Percentiles rank a stretch among this genome's conserved stretches.
Evolutionary conservation across 495 filamentous ascomycete genomes (phyloP).

Genomic region (Xanthoparmelia taractica): DNA sequence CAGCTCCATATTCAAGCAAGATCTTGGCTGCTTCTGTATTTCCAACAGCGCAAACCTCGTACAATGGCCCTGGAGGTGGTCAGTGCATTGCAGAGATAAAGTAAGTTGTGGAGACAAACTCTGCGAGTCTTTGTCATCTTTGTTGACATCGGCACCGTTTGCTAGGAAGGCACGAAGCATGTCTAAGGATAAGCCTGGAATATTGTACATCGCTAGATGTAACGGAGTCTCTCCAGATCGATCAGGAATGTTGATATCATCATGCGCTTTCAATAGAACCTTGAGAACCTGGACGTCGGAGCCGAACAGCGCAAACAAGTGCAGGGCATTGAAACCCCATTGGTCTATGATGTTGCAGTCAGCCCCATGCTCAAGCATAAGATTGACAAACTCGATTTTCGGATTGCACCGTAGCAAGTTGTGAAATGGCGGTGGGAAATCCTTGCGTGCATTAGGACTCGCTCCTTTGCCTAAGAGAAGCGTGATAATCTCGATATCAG

Average conservation of each 20-base stretch:
- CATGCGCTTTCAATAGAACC: neutral
- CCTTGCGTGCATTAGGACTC: slow-evolving; percentile 2
- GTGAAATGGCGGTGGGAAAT: slow-evolving; percentile 1
- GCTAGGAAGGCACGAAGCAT: neutral
- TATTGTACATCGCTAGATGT: neutral
- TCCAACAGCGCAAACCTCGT: slow-evolving; percentile 1
- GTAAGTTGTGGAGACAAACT: neutral
- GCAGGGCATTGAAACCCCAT: slow-evolving; percentile 2
- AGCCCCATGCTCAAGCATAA: slow-evolving; percentile 11
- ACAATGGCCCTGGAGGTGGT: neutral
- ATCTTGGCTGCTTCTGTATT: neutral
- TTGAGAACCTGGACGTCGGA: neutral
- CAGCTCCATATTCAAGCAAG: slow-evolving; percentile 5
- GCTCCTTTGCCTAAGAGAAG: neutral
- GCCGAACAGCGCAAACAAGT: neutral
- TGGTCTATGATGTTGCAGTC: slow-evolving; percentile 3
- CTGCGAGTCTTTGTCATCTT: slow-evolving; percentile 1
- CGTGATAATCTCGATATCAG: neutral
- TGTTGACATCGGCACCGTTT: slow-evolving; percentile 5
- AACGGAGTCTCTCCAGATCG: slow-evolving; percentile 3
- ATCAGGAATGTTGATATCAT: slow-evolving; percentile 7
- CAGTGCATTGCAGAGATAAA: neutral
- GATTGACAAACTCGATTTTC: slow-evolving; percentile 1
- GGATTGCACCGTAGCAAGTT: neutral
- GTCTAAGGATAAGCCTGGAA: neutral